These are phyloP conservation scores for Microstegium vimineum DNA, from an alignment of 176 grass and related monocot species.

Conservation along the genomic window DNA sequence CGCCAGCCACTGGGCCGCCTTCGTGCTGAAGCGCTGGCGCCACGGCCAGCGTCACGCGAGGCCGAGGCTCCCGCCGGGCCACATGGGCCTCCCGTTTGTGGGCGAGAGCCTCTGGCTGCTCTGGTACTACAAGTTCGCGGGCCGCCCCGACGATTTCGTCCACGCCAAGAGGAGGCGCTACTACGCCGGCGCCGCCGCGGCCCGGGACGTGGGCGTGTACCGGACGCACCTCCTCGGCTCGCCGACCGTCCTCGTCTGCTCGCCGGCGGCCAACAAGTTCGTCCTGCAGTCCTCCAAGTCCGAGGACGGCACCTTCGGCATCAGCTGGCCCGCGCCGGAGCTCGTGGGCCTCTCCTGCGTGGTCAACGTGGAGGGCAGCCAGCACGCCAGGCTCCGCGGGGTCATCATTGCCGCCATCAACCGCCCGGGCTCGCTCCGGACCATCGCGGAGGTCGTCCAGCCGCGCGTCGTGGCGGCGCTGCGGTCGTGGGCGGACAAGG, in stretches of 20 bases:
- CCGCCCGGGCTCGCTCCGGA: not conserved
- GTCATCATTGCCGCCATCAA: constrained; percentile 19
- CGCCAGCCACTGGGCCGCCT: not conserved
- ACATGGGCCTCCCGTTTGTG: constrained; percentile 45
- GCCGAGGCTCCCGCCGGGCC: constrained; percentile 34
- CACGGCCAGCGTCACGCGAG: too few species aligned
- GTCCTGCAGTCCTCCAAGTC: too few species aligned
- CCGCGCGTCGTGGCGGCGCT: constrained; percentile 25
- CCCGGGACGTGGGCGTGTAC: not conserved
- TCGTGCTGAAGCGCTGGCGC: not conserved
- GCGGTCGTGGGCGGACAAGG: constrained; percentile 19
- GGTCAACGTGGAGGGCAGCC: constrained; percentile 4
- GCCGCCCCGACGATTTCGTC: constrained; percentile 21
- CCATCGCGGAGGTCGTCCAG: constrained; percentile 20
- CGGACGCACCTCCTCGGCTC: constrained; percentile 26
- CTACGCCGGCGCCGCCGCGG: not conserved
- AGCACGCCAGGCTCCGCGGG: not conserved
- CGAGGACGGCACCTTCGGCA: constrained; percentile 27
- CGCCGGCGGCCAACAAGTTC: constrained; percentile 39
- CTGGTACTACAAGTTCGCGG: constrained; percentile 34
- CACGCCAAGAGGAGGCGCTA: not conserved
- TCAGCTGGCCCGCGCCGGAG: constrained; percentile 25
- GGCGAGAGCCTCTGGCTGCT: constrained; percentile 26
- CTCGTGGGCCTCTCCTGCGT: constrained; percentile 14
- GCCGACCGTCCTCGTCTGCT: constrained; percentile 21